Evolutionary conservation across 164 flowering plant species (phyloP).

Genomic region (Malania oleifera): DNA sequence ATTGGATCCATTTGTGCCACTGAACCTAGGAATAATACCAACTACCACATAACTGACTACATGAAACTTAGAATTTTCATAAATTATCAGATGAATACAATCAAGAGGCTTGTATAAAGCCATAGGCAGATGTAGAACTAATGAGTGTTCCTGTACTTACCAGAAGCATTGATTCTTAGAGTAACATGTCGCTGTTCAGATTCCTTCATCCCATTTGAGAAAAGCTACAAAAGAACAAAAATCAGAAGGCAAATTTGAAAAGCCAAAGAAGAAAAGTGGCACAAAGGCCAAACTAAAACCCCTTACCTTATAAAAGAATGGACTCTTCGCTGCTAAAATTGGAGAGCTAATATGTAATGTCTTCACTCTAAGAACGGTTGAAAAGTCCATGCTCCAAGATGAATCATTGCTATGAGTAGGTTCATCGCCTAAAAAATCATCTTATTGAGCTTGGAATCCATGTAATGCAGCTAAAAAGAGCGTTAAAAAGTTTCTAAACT

Average conservation of each 20-base stretch:
- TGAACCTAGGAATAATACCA: too few relatives aligned
- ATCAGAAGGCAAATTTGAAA: not conserved
- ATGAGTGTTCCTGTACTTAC: not conserved
- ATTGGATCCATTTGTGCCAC: not conserved
- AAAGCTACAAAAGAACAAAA: slow-evolving; percentile 18
- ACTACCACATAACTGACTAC: not conserved
- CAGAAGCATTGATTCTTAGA: not conserved
- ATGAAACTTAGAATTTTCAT: not conserved
- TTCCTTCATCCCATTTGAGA: slow-evolving; percentile 34
- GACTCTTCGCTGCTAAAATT: slow-evolving; percentile 51
- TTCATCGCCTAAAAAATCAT: slow-evolving; percentile 27
- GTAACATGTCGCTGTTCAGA: slow-evolving; percentile 6
- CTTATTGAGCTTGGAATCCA: too few relatives aligned
- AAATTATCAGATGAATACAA: not conserved
- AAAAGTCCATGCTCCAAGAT: slow-evolving; percentile 25
- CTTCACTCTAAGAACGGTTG: slow-evolving; percentile 27
- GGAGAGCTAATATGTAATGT: slow-evolving; percentile 41
- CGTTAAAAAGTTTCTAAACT: too few relatives aligned
- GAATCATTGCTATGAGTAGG: slow-evolving; percentile 15
- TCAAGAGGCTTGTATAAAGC: not conserved
- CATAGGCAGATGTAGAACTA: not conserved
- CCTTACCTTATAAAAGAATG: slow-evolving; percentile 39
- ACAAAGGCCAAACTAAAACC: not conserved
- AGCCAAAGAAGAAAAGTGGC: not conserved
- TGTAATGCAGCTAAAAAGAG: too few relatives aligned